These are phyloP conservation scores for Evansstolkia leycettana DNA, from an alignment of 495 filamentous ascomycete species.

Conservation along the genomic window DNA sequence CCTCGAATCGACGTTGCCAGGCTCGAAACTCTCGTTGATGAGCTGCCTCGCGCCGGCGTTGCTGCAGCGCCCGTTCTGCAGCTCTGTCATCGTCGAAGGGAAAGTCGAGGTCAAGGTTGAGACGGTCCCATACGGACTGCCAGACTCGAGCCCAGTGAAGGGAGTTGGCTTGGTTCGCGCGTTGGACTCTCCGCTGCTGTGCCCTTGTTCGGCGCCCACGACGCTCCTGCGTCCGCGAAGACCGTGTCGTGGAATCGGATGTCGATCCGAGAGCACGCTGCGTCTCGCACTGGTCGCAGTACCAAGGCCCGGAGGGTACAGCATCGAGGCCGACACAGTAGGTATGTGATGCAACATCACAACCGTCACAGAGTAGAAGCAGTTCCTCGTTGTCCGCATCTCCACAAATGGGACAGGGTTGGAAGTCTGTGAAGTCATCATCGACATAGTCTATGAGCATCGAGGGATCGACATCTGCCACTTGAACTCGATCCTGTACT, in stretches of 20 bases:
- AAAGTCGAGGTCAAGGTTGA: conserved; percentile 79
- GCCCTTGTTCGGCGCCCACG: conserved; percentile 38
- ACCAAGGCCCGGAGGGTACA: conserved; percentile 69
- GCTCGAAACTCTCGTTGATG: conserved; percentile 55
- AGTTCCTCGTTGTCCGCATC: conserved; percentile 62
- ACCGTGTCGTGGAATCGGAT: conserved; percentile 17
- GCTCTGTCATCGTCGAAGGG: conserved; percentile 65
- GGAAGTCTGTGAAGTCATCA: conserved; percentile 46
- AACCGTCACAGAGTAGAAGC: conserved; percentile 77
- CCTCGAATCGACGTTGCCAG: conserved; percentile 70
- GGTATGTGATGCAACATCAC: conserved; percentile 73
- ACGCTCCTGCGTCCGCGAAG: conserved; percentile 20
- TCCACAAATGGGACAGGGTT: conserved; percentile 73
- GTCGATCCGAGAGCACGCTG: conserved; percentile 32
- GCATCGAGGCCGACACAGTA: conserved; percentile 70
- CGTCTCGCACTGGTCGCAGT: conserved; percentile 63
- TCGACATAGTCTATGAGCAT: conserved; percentile 65
- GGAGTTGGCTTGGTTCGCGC: conserved; percentile 30
- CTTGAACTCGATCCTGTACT: conserved; percentile 82
- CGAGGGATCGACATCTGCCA: conserved; percentile 72
- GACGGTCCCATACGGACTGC: conserved; percentile 50
- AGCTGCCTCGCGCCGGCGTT: conserved; percentile 44
- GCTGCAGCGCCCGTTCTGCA: conserved; percentile 34
- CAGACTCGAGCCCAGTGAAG: conserved; percentile 55
- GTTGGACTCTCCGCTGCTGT: conserved; percentile 32